Evolutionary conservation across 169 alveolate species (phyloP), one percentile per base, ranked within the genome.

Genomic region (Plasmodium billcollinsi): DNA sequence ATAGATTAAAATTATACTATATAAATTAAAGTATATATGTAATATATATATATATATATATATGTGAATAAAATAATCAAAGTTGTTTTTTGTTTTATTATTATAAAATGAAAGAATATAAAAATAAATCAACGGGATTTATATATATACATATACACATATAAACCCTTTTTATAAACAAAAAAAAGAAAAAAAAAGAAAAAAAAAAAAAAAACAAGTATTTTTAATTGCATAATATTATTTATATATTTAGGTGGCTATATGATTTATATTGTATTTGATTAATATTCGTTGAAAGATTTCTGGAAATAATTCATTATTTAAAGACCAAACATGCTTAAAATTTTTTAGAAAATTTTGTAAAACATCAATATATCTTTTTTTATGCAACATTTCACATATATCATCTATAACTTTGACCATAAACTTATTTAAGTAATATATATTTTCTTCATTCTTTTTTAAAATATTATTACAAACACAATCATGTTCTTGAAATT

Each of bases 361-460:
- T 15, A 80, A 58, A 15, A 80, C 73, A 49, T 80, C 90, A 43
- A 80, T 71, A 5, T 50, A 73, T 61, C 90, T 80, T 63, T 47
- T 80, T 14, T 47, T 43, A 56, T 80, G 90, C 33, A 80, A 15
- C 26, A 33, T 52, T 43, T 80, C 83, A 80, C 90, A 80, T 33
- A 80, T 14, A 62, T 47, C 47, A 21, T 80, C 83, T 14, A 80
- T 15, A 69, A 80, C 54, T 3, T 56, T 15, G 7, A 54, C 58
- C n/a, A 80, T 15, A 59, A 80, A 80, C 29, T 80, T 80, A n/a
- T 67, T 61, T 52, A 80, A 62, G 43, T 80, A 80, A 20, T 80
- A 67, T 59, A 47, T 45, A 54, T 69, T 61, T 11, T 45, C 21
- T 12, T 24, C 39, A 26, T 80, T 49, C 14, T 56, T 56, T 15